A percentile compares a stretch with the other conserved stretches of the same genome.
Conservation (phyloP, 1,139 yeast species). For the Debaryomycetaceae sp. region DNA sequence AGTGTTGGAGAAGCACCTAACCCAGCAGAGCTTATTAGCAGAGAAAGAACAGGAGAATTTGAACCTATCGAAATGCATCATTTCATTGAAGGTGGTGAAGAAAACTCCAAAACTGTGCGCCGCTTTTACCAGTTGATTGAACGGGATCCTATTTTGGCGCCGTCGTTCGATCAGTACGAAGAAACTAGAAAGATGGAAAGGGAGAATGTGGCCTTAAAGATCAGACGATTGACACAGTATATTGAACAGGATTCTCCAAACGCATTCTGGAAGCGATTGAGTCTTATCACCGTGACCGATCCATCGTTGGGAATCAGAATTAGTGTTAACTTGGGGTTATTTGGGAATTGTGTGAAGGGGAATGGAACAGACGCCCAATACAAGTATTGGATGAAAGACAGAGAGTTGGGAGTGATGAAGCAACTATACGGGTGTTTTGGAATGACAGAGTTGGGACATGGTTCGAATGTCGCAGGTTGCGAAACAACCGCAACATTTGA, state of each 20-base stretch:
- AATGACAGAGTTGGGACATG: slow-evolving; percentile 94
- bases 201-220: slow-evolving; percentile 33
- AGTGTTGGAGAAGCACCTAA: slow-evolving; percentile 25
- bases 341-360: slow-evolving; percentile 45
- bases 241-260: slow-evolving; percentile 32
- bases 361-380: slow-evolving; percentile 53
- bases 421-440: slow-evolving; percentile 87
- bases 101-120: slow-evolving; percentile 28
- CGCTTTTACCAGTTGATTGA: slow-evolving; percentile 36
- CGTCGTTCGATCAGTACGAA: slow-evolving; percentile 35
- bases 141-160: slow-evolving; percentile 39
- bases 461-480: slow-evolving; percentile 87
- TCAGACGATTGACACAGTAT: slow-evolving; percentile 36
- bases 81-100: slow-evolving; percentile 39
- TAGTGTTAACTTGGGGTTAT: slow-evolving; percentile 50
- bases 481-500: slow-evolving; percentile 90
- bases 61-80: slow-evolving; percentile 35
- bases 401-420: slow-evolving; percentile 64
- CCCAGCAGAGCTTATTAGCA: slow-evolving; percentile 29
- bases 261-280: slow-evolving; percentile 32
- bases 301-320: slow-evolving; percentile 50
- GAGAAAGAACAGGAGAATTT: slow-evolving; percentile 31
- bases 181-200: slow-evolving; percentile 33
- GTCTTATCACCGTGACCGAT: slow-evolving; percentile 44
- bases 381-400: slow-evolving; percentile 70